Evolutionary conservation across 1,284 basidiomycete species (phyloP).

Genomic region (Tilletia setariae): DNA sequence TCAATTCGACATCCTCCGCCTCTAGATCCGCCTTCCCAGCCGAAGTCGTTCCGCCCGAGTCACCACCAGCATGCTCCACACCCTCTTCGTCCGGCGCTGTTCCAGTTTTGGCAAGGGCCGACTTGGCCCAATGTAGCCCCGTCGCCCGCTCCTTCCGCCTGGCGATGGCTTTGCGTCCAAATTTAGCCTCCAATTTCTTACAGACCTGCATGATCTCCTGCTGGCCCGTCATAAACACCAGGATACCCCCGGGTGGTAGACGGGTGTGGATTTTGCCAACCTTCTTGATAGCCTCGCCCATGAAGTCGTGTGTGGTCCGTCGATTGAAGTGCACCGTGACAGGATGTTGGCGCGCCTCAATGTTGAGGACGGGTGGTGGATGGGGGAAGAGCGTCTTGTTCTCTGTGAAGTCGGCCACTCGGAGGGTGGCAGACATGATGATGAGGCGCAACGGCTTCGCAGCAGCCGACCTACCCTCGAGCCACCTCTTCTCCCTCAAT

Average conservation of each 20-base stretch:
- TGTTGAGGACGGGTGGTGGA: conserved; percentile 76
- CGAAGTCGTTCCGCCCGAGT: conserved; percentile 38
- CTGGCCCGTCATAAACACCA: conserved; percentile 75
- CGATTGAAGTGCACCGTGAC: conserved; percentile 93
- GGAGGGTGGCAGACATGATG: conserved; percentile 98
- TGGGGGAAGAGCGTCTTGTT: conserved; percentile 77
- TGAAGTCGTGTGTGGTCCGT: conserved; percentile 79
- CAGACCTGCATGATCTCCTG: conserved; percentile 69
- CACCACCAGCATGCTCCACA: not conserved
- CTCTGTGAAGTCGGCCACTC: conserved; percentile 85
- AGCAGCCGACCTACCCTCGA: conserved; percentile 23
- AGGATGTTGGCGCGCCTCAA: conserved; percentile 86
- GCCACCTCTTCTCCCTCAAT: conserved; percentile 63
- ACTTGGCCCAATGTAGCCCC: conserved; percentile 22
- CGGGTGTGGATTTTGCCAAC: conserved; percentile 73
- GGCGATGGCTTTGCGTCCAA: conserved; percentile 67
- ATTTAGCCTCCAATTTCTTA: conserved; percentile 72
- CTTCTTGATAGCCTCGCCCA: conserved; percentile 86
- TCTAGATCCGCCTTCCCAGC: conserved; percentile 62
- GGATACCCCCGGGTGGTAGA: conserved; percentile 68
- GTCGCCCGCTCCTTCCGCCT: conserved; percentile 53
- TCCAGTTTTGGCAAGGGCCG: not conserved
- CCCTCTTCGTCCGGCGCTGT: not conserved
- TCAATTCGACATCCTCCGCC: conserved; percentile 77
- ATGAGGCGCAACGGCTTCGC: conserved; percentile 78